Evolutionary conservation across 352 stramenopile genomes (phyloP).

Genomic region (Pythium coloratum): DNA sequence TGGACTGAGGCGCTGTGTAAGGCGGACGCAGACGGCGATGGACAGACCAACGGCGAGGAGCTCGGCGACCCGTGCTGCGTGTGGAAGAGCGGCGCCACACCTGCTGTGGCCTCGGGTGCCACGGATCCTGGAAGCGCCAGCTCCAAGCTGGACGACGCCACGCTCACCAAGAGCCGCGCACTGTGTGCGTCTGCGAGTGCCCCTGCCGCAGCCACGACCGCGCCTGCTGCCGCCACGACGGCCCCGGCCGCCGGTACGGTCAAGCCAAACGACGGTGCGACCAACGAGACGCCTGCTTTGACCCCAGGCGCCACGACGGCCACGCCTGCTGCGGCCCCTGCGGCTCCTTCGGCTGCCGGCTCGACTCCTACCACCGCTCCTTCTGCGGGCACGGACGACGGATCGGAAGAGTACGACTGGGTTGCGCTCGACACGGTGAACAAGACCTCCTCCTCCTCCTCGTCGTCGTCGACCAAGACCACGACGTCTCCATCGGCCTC

Average conservation of each 20-base stretch:
- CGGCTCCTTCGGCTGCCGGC: neutral
- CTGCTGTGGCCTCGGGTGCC: conserved; percentile 19
- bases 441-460: neutral
- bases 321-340: neutral
- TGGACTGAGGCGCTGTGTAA: conserved; percentile 44
- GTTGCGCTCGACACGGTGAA: conserved; percentile 16
- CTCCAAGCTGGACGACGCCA: conserved; percentile 25
- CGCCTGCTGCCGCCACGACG: neutral
- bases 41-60: conserved; percentile 58
- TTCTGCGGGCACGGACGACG: neutral
- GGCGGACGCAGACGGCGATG: conserved; percentile 50
- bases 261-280: conserved; percentile 19
- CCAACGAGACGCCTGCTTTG: conserved; percentile 19
- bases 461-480: conserved; percentile 4
- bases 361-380: neutral
- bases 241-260: conserved; percentile 17
- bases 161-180: conserved; percentile 16
- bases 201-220: neutral
- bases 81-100: conserved; percentile 28
- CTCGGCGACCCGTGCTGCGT: conserved; percentile 56
- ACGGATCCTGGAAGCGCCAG: conserved; percentile 23
- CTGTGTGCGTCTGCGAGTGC: conserved; percentile 2
- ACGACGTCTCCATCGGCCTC: neutral
- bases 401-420: conserved; percentile 19
- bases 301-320: conserved; percentile 7